Evolutionary conservation across 768 basidiomycete genomes (phyloP), one percentile per base, ranked within the genome.

Genomic region (Panellus pusillus): DNA sequence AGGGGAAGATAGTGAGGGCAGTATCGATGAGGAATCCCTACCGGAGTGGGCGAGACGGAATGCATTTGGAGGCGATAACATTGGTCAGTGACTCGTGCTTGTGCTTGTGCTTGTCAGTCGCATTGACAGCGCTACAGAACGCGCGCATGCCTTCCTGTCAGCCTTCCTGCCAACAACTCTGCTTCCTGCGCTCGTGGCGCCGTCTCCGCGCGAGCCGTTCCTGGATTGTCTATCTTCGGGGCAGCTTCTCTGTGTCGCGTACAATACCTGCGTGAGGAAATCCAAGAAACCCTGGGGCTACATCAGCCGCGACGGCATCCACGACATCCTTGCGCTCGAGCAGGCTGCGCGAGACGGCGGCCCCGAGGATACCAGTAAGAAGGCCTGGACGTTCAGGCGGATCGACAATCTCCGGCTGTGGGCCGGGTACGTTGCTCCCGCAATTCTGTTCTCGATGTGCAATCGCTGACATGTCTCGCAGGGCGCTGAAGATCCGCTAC

Each of bases 251-350:
- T 95, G 93, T 62, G 66, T 76, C 2, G 86, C 89, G 0, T 93
- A 93, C 72, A 96, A 95, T 67, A 69, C 79, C 11, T 87, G 83
- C 27, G 87, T 95, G 0, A 82, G 93, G 20, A 81, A 83, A 54
- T 93, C 91, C 8, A 82, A 82, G 43, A 83, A 87, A 59, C 90
- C 91, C 0, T 96, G 92, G 91, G 93, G 93, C 0, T 95, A 86
- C 68, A 87, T 95, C 52, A 88, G 79, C 55, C 70, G 77, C 40
- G 83, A 87, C 52, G 81, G 83, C 2, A 83, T 96, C 15, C 93
- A 95, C 62, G 90, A 92, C 63, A 84, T 95, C 42, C 68, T 84
- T 17, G 74, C 79, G 3, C 79, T 91, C 14, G 89, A 91, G 65
- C 72, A 70, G 49, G 75, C 77, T 0, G 73, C 73, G 7, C 50